Evolutionary conservation across 345 rosid species (phyloP).

Genomic region (Combretum micranthum): DNA sequence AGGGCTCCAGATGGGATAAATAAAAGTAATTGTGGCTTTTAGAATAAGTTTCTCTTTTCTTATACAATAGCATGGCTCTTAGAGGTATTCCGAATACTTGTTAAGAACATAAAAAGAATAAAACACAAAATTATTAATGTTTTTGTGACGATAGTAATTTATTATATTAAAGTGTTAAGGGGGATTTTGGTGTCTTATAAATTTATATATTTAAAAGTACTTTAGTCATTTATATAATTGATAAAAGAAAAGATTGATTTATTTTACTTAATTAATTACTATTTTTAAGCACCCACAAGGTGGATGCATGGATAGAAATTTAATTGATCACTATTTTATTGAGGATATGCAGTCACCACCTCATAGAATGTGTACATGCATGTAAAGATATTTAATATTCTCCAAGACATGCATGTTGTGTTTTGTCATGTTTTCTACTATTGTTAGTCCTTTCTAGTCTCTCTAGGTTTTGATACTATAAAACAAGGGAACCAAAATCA

Average conservation of each 20-base stretch:
- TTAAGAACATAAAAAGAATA: no score
- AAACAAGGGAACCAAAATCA: slow-evolving; percentile 1
- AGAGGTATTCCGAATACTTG: no score
- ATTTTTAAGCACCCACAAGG: no score
- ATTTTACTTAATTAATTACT: no score
- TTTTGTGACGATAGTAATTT: no score
- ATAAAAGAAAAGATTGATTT: no score
- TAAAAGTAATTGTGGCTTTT: slow-evolving; percentile 23
- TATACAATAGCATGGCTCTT: not conserved
- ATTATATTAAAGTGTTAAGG: no score
- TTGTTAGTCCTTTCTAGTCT: slow-evolving; percentile 1
- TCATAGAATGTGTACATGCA: slow-evolving; percentile 4
- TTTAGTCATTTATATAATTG: no score
- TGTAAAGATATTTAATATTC: not conserved
- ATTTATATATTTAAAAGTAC: not conserved
- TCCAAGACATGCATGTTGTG: not conserved
- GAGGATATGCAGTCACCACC: not conserved
- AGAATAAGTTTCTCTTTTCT: slow-evolving; percentile 31
- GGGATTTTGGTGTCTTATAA: no score
- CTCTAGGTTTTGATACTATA: slow-evolving; percentile 3
- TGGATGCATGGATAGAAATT: no score
- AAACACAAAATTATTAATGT: no score
- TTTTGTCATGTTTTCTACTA: slow-evolving; percentile 1
- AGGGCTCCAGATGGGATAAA: not conserved
- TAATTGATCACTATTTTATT: no score